Evolutionary conservation across 495 filamentous ascomycete species (phyloP).

Genomic region (Hypoxylon rickii): DNA sequence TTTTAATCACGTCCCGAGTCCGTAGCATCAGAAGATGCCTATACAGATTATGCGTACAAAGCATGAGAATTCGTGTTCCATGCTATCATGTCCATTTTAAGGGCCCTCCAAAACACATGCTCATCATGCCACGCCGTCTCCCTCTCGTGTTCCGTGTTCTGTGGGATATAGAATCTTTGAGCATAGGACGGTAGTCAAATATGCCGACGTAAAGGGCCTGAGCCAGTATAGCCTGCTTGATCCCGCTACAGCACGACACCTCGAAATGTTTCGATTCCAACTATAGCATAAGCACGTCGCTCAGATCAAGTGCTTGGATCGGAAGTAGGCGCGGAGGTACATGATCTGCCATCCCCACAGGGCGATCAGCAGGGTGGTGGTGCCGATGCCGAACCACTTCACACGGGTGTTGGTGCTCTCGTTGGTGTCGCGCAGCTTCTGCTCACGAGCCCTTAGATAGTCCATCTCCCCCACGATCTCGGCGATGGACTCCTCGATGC

Average conservation of each 20-base stretch:
- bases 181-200: constrained; percentile 1
- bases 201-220: background rate
- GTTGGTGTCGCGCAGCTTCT: constrained; percentile 96
- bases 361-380: constrained; percentile 89
- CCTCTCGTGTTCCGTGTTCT: constrained; percentile 4
- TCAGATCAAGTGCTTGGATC: constrained; percentile 91
- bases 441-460: constrained; percentile 86
- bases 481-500: constrained; percentile 83
- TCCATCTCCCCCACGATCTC: constrained; percentile 89
- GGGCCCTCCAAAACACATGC: constrained; percentile 14
- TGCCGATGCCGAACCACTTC: constrained; percentile 96
- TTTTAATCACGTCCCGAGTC: constrained; percentile 26
- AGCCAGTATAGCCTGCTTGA: constrained; percentile 5
- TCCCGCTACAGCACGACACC: background rate
- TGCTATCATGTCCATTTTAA: constrained; percentile 28
- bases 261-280: background rate
- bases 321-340: constrained; percentile 96
- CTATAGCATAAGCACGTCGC: background rate
- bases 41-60: constrained; percentile 37
- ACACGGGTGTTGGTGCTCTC: constrained; percentile 99
- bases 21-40: constrained; percentile 13
- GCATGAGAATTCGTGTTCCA: constrained; percentile 31
- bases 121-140: constrained; percentile 23
- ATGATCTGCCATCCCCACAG: constrained; percentile 97
- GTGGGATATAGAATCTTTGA: constrained; percentile 15